Evolutionary conservation across 2,329 filamentous ascomycete genomes (phyloP).

Genomic region (Cadophora sp.): DNA sequence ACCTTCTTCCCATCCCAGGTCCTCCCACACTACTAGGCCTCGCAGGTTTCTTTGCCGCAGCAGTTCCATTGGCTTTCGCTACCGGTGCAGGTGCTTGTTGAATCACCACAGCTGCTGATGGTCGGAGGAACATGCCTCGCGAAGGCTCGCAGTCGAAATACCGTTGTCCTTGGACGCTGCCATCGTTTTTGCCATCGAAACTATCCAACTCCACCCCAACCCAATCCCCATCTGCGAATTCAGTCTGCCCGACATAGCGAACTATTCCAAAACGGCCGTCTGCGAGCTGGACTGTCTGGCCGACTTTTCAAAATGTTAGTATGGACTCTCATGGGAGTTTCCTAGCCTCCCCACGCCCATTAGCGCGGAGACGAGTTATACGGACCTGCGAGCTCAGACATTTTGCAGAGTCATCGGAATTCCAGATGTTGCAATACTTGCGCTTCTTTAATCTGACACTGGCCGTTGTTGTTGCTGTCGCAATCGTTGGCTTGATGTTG

Average conservation of each 20-base stretch:
- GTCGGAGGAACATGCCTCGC: slow-evolving; percentile 83
- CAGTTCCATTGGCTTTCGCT: slow-evolving; percentile 41
- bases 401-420: slow-evolving; percentile 16
- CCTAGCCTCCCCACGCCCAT: neutral
- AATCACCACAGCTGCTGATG: slow-evolving; percentile 69
- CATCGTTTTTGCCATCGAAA: slow-evolving; percentile 89
- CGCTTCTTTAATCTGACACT: neutral
- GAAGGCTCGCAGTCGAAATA: slow-evolving; percentile 88
- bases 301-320: slow-evolving; percentile 43
- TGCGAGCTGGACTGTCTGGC: slow-evolving; percentile 67
- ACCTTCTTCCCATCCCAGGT: slow-evolving; percentile 46
- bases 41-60: slow-evolving; percentile 44
- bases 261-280: slow-evolving; percentile 80
- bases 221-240: slow-evolving; percentile 85
- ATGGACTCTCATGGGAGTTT: neutral
- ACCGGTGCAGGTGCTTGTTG: slow-evolving; percentile 55
- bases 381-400: slow-evolving; percentile 22
- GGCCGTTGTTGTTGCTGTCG: neutral
- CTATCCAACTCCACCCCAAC: slow-evolving; percentile 88
- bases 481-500: neutral
- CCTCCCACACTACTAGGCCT: slow-evolving; percentile 55
- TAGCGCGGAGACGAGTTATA: neutral
- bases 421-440: neutral
- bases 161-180: slow-evolving; percentile 82
- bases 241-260: slow-evolving; percentile 80